phyloP scores from a whole-genome alignment of 306 rosid species.

The Castanospermum australe region DNA sequence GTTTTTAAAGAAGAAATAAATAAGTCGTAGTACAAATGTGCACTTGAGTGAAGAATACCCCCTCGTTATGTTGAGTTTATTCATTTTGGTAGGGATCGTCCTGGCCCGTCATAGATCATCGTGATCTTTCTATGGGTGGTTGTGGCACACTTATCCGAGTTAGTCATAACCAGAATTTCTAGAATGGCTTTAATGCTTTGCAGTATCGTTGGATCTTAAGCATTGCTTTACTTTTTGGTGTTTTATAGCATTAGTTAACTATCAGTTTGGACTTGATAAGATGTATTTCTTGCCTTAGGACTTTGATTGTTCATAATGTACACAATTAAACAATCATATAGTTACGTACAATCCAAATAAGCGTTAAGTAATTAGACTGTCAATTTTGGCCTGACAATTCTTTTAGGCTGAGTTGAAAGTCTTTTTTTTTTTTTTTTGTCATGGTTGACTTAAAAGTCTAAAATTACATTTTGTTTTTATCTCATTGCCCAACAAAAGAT shows the following conservation, averaged over 20 bases:
- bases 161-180: not conserved
- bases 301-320: not conserved
- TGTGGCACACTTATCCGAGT: not conserved
- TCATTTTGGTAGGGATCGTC: slow-evolving; percentile 10
- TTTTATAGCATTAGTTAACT: not conserved
- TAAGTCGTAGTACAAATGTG: not conserved
- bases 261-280: not conserved
- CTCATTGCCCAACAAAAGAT: no score
- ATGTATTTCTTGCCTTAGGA: not conserved
- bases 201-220: not conserved
- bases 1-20: no score
- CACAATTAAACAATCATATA: not conserved
- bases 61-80: not conserved
- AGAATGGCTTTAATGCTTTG: not conserved
- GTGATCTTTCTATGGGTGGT: not conserved
- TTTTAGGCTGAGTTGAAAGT: no score
- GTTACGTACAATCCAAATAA: no score
- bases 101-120: not conserved
- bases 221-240: not conserved
- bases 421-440: not conserved
- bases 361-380: no score
- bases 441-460: no score
- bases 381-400: no score
- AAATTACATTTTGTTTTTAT: no score
- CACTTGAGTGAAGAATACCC: not conserved